Base-by-base conservation (phyloP, 495 filamentous ascomycete genomes). In the Melanomma pulvis-pyrius region DNA sequence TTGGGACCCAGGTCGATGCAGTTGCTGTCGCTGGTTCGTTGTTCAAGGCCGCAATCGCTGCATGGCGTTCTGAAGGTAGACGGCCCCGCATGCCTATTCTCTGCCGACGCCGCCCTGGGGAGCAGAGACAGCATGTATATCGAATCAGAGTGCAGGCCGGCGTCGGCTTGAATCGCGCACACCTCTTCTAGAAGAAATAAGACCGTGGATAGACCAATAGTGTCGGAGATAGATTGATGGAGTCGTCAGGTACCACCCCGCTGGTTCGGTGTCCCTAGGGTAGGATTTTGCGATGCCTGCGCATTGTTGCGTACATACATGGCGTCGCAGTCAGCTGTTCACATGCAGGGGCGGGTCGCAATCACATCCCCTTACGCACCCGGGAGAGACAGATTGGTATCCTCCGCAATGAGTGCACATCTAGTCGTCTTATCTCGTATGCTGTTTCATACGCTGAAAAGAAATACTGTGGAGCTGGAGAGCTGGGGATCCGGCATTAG, bases 41-140 rank as follows among this genome's bases (percentile, higher is more conserved):
- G 44, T 21, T 59, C 56, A 29, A 49, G 41, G 26, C 56, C 41
- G 41, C 41, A 30, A 29, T 24, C 25, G 4, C 15, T 49, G 56
- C 56, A 32, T 41, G 56, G 56, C 56, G 56, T 48, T 59, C 56
- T 22, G 7, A 44, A 28, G 26, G 21, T 8, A 59, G 56, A 59
- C 17, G 30, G 32, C 22, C 56, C 44, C 49, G 56, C 56, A 47
- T 28, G 17, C 32, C 28, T 7, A 47, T 39, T 9, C 15, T 36
- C 39, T 30, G 28, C 34, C 17, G 9, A 25, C 34, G n/a, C n/a
- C n/a, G n/a, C n/a, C 32, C 9, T 25, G 13, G 30, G 4, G 8
- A 34, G 5, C 30, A 29, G 9, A 4, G 19, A 4, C 30, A 41
- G 12, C 6, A 4, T 19, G 7, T 11, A 6, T 6, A 2, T 5